phyloP scores from a whole-genome alignment of 352 stramenopile genomes.

The Globisporangium solare region DNA sequence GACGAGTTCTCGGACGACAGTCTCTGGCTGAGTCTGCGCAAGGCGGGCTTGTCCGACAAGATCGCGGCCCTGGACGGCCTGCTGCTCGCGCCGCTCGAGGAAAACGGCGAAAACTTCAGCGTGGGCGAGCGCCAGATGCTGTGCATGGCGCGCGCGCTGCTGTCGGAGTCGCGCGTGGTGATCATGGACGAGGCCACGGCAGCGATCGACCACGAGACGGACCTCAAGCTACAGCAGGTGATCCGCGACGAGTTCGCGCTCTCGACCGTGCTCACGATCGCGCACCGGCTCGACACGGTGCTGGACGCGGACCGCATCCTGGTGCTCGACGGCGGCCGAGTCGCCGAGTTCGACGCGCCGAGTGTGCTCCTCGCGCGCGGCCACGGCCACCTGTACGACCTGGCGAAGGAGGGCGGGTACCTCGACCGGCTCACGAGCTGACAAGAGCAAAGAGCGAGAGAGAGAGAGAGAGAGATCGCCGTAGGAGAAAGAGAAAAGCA shows the following conservation, averaged over 20 bases:
- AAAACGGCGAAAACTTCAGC: conserved; percentile 91
- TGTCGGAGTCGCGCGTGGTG: conserved; percentile 85
- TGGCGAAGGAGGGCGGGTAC: conserved; percentile 36
- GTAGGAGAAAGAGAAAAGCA: conserved; percentile 19
- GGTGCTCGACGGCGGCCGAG: conserved; percentile 91
- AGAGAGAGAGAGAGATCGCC: too few relatives aligned
- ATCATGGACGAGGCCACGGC: conserved; percentile 85
- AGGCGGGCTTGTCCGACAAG: conserved; percentile 32
- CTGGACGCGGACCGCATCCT: conserved; percentile 96
- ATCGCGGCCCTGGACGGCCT: conserved; percentile 53
- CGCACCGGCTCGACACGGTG: conserved; percentile 96
- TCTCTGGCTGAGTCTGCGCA: conserved; percentile 44
- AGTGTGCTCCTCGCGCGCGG: conserved; percentile 44
- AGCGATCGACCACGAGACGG: conserved; percentile 80
- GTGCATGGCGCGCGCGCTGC: conserved; percentile 93
- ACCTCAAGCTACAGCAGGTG: conserved; percentile 60
- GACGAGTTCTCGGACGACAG: conserved; percentile 63
- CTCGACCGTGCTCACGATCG: conserved; percentile 96
- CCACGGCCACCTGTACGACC: conserved; percentile 33
- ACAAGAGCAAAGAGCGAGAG: conserved; percentile 2
- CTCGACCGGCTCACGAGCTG: conserved; percentile 24
- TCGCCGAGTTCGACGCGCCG: conserved; percentile 85
- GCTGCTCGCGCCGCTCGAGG: conserved; percentile 71
- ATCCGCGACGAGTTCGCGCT: conserved; percentile 86
- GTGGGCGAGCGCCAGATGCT: conserved; percentile 95